Conservation (phyloP, 139 green algal genomes). For the Coelastrella sp. region DNA sequence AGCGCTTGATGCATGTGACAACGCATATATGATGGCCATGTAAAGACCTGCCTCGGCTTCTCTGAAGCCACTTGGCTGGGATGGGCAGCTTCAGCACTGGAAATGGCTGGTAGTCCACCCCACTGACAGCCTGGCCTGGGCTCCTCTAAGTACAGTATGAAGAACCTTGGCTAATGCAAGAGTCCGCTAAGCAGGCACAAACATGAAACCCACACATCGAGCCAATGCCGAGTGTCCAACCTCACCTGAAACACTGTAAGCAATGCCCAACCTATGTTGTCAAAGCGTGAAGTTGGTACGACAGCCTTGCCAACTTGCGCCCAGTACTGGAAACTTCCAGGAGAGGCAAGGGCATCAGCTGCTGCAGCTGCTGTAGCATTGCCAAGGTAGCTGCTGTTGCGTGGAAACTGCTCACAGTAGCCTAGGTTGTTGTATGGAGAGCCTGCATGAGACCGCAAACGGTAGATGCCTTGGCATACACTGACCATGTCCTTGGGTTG, state of each 20-base stretch:
- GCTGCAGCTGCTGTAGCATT: background rate
- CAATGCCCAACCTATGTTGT: conserved; percentile 70
- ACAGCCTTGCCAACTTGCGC: conserved; percentile 50
- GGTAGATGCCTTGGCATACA: too few relatives aligned
- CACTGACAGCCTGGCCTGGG: too few relatives aligned
- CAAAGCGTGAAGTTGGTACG: conserved; percentile 72
- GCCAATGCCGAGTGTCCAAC: background rate
- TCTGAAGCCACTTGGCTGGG: background rate
- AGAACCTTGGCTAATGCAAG: too few relatives aligned
- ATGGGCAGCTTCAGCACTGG: too few relatives aligned
- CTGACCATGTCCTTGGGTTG: too few relatives aligned
- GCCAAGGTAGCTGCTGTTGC: conserved; percentile 4
- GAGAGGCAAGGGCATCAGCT: background rate
- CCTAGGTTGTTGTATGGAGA: conserved; percentile 61
- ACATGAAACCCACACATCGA: background rate
- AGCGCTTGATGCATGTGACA: background rate
- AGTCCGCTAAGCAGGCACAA: background rate
- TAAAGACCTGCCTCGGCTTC: background rate
- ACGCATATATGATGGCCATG: background rate
- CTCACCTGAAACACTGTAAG: conserved; percentile 73
- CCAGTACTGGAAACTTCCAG: conserved; percentile 44
- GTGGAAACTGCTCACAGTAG: conserved; percentile 67
- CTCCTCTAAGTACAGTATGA: too few relatives aligned
- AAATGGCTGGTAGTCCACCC: too few relatives aligned
- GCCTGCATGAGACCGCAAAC: conserved; percentile 17